Evolutionary conservation across 2,329 filamentous ascomycete genomes (phyloP), one percentile per base, ranked within the genome.

Genomic region (Pochonia chlamydosporia): DNA sequence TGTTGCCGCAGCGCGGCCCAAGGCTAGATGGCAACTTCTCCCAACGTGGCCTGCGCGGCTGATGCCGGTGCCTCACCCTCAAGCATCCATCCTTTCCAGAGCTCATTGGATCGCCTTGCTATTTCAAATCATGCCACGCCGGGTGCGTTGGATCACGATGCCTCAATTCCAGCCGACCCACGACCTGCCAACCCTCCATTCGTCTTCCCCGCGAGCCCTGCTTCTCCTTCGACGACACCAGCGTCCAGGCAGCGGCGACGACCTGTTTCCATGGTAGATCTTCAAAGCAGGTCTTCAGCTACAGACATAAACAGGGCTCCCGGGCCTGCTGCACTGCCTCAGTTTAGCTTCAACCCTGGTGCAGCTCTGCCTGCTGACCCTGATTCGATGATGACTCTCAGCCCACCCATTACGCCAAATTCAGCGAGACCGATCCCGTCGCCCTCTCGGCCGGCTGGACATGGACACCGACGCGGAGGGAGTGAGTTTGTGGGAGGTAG

Each of bases 401-500:
- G 74, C 44, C 79, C 81, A 13, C 75, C 79, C 0, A 65, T 75
- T 14, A 77, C 78, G n/a, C 76, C 79, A 11, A 66, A 69, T 14
- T 77, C 78, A 4, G 68, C 71, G 2, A 66, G 69, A 31, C 62
- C 70, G 2, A 63, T 70, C 16, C 77, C 82, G n/a, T 76, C 79
- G 6, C 75, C 82, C 16, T 72, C 76, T 18, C 74, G 80, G 50
- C 70, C 77, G 21, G 68, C 70, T 26, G 82, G 84, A 20, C 87
- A 90, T 61, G 83, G 85, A 25, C 91, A 96, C 63, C 78, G 84
- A 57, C 80, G 91, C 58, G 87, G 87, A 46, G 86, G 83, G 24
- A 96, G 90, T 62, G 90, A 96, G 63, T 90, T 95, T 59, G 87
- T 95, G 40, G 89, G 89, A 31, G 87, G 86, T 7, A 85, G 85